A percentile compares a stretch with the other conserved stretches of the same genome.
phyloP scores from a whole-genome alignment of 139 green algal genomes.

The Picochlorum costavermella region DNA sequence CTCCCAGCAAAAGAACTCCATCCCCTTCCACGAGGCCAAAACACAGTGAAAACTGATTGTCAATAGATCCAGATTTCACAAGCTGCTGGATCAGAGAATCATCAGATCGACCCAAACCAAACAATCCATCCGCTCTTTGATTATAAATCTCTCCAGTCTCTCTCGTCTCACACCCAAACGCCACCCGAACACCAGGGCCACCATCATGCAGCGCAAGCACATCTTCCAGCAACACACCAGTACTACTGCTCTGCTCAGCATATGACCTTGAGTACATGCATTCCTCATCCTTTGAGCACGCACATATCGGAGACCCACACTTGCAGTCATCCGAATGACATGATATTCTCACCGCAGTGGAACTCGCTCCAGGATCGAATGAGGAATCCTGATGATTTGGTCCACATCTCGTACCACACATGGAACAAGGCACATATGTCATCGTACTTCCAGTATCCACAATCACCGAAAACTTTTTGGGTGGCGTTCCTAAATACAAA shows the following conservation, averaged over 20 bases:
- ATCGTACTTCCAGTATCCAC: constrained; percentile 93
- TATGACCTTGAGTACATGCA: constrained; percentile 82
- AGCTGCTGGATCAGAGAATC: constrained; percentile 76
- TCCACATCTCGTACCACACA: constrained; percentile 43
- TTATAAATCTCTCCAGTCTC: constrained; percentile 88
- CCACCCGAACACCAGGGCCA: constrained; percentile 18
- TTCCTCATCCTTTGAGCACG: constrained; percentile 34
- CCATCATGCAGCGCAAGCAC: constrained; percentile 34
- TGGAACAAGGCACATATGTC: constrained; percentile 84
- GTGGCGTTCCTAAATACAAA: constrained; percentile 71
- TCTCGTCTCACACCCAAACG: constrained; percentile 76
- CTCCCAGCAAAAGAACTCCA: constrained; percentile 59
- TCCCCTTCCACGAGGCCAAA: constrained; percentile 68
- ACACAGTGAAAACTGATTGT: constrained; percentile 79
- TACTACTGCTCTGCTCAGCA: constrained; percentile 71
- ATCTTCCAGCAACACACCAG: constrained; percentile 63
- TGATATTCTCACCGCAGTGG: constrained; percentile 38
- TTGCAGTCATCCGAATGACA: constrained; percentile 55
- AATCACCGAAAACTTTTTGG: constrained; percentile 74
- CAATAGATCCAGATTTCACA: constrained; percentile 47
- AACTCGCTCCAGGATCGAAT: constrained; percentile 57
- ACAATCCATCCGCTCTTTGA: constrained; percentile 83
- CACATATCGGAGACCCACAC: constrained; percentile 61
- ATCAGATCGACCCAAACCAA: constrained; percentile 78
- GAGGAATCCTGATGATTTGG: constrained; percentile 54